Percentiles rank a stretch among this genome's conserved stretches.
Conservation (phyloP, 768 basidiomycete species). For the Leccinum rimulosum region DNA sequence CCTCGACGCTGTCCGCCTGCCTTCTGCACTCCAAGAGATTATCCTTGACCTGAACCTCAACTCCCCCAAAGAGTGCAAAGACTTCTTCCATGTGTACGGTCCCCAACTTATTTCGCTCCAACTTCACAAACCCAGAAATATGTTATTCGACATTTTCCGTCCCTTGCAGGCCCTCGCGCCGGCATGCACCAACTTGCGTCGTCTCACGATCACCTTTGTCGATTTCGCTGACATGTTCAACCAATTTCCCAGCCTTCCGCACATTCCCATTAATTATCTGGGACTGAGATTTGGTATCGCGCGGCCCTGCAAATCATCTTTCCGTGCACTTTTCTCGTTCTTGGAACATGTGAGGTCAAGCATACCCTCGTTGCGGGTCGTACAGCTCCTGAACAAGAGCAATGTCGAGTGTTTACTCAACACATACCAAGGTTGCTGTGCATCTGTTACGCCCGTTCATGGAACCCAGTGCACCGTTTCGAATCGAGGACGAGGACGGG, state of each 20-base stretch:
- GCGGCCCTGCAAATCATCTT: neutral
- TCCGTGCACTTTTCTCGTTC: neutral
- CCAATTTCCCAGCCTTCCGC: neutral
- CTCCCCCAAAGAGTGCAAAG: neutral
- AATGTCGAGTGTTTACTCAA: neutral
- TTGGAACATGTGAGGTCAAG: neutral
- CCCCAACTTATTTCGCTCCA: neutral
- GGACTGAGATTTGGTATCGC: neutral
- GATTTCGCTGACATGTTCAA: neutral
- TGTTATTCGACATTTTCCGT: neutral
- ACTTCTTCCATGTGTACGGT: neutral
- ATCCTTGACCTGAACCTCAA: neutral
- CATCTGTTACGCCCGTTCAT: neutral
- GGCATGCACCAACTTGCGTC: neutral
- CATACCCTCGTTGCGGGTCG: neutral
- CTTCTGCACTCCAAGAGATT: neutral
- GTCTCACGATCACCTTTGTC: neutral
- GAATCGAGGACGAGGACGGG: neutral
- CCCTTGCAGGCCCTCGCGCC: neutral
- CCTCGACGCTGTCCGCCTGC: neutral
- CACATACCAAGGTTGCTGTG: neutral
- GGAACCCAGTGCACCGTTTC: neutral
- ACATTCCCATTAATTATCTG: neutral
- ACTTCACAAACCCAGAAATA: neutral
- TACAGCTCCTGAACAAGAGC: neutral